A percentile compares a stretch with the other conserved stretches of the same genome.
These are phyloP conservation scores for Colletotrichum simmondsii DNA, from an alignment of 2,329 filamentous ascomycete genomes.

Conservation along the genomic window DNA sequence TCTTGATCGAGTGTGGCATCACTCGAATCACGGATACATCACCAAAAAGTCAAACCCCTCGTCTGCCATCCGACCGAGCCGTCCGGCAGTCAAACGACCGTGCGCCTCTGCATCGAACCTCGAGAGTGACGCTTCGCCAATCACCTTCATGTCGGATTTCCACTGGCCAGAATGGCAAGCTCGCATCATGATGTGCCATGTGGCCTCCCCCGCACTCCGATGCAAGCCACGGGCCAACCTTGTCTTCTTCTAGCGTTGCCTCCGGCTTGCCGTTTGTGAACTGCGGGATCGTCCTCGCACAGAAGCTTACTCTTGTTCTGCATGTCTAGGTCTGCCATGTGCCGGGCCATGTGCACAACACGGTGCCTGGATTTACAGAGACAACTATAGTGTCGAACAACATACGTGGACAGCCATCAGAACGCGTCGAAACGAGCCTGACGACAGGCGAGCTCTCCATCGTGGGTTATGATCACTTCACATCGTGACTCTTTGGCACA, in stretches of 20 bases:
- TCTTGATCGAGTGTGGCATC: background rate
- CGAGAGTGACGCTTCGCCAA: conserved; percentile 2
- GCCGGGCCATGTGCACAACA: background rate
- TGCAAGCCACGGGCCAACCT: background rate
- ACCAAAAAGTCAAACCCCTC: background rate
- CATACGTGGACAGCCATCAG: background rate
- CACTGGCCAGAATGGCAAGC: background rate
- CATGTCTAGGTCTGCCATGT: background rate
- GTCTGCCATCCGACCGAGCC: conserved; percentile 8
- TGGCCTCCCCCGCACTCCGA: background rate
- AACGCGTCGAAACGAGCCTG: background rate
- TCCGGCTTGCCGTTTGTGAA: background rate
- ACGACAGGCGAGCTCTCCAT: background rate
- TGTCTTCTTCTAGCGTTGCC: background rate
- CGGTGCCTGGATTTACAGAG: background rate
- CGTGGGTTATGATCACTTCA: background rate
- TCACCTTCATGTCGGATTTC: background rate
- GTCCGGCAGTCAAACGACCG: background rate
- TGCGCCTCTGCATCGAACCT: background rate
- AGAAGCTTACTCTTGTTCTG: background rate
- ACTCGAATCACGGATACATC: background rate
- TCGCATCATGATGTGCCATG: background rate
- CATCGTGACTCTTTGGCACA: background rate
- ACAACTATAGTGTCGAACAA: background rate
- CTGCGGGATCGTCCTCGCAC: background rate